Evolutionary conservation across 371 early-diverging fungal species (phyloP).

Genomic region (Smittium culicis): DNA sequence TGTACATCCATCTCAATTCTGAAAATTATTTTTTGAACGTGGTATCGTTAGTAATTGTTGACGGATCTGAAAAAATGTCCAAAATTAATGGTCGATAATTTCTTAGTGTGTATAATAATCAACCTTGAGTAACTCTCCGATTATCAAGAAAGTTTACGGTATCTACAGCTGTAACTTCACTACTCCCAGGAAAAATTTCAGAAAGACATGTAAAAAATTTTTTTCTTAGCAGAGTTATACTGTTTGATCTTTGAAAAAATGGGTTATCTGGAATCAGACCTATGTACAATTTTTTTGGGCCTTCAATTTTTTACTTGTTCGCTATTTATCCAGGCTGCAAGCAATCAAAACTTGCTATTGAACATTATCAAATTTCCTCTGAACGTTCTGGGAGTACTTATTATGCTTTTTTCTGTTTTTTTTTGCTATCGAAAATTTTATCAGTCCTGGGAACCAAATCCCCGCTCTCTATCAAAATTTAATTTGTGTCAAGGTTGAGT

Average conservation of each 20-base stretch:
- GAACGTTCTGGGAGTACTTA: neutral
- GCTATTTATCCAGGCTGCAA: neutral
- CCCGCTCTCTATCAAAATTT: neutral
- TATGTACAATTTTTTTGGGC: neutral
- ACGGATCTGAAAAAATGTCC: neutral
- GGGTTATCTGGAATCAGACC: neutral
- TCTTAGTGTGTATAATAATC: neutral
- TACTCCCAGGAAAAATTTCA: neutral
- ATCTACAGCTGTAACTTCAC: constrained; percentile 1
- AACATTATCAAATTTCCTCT: neutral
- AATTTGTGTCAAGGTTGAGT: neutral
- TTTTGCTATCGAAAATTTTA: neutral
- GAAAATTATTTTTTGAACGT: neutral
- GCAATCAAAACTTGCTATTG: neutral
- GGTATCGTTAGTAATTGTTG: neutral
- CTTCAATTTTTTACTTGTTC: neutral
- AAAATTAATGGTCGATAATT: neutral
- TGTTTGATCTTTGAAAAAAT: neutral
- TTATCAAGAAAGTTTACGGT: neutral
- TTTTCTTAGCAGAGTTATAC: neutral
- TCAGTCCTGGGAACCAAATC: neutral
- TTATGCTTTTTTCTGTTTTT: neutral
- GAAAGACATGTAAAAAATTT: neutral
- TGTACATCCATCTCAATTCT: no score
- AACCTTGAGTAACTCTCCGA: neutral